Evolutionary conservation across 179 eudicot species (phyloP), one percentile per base, ranked within the genome.

Genomic region (Beta lomatogona): DNA sequence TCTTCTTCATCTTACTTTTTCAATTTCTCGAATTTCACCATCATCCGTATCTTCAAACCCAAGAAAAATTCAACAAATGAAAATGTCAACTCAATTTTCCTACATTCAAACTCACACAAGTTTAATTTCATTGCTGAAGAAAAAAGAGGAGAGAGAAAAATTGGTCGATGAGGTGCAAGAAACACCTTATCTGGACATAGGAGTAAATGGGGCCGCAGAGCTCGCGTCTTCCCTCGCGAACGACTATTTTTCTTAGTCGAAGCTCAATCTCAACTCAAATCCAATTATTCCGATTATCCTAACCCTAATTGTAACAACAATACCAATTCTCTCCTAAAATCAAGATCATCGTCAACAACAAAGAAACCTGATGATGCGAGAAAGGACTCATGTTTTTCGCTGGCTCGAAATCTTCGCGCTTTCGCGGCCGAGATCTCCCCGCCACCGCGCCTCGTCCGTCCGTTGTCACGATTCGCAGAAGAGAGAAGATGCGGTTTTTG

Each of bases 91-190:
- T 18, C 13, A 31, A 28, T n/a, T 22, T 12, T 7, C 18, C 10
- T 28, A 6, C 75, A 8, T 71, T 71, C 12, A 48, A 46, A 2
- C 57, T 16, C n/a, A n/a, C 75, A 21, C 41, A 71, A 54, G 16
- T 6, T 57, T 75, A 61, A 73, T n/a, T 21, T 22, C 18, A 21
- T 25, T 54, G 25, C 12, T 13, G 76, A 75, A 6, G 25, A 12
- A 50, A 11, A 7, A 11, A 4, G 7, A 5, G 6, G 58, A 12
- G 59, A 50, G 48, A 25, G n/a, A 19, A 10, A 45, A 41, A 4
- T 21, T 16, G 50, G 28, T 54, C 50, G 65, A 82, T 82, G 83
- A 81, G 83, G 83, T 81, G 83, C 67, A 81, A 76, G 61, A 81
- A 76, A 36, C 83, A 81, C n/a, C 19, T 46, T 76, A 19, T 44